Evolutionary conservation across 1,284 basidiomycete genomes (phyloP), one percentile per base, ranked within the genome.

Genomic region (Trichosporon asahii): DNA sequence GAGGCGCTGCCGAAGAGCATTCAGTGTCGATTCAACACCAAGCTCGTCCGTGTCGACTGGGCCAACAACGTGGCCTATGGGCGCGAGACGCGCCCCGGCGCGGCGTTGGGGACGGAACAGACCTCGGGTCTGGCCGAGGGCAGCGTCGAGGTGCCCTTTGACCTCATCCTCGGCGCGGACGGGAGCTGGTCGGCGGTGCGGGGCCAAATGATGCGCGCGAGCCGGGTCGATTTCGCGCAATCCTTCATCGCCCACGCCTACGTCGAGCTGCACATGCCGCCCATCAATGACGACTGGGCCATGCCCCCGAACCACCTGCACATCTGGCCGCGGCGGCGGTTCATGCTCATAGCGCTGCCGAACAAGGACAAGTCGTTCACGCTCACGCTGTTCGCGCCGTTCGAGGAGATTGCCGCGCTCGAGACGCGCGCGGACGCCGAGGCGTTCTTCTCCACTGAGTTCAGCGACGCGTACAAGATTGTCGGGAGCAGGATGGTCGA

Each of bases 281-380:
- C 95, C 77, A 76, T 77, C 67, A 73, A 83, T 79, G 77, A 76
- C 55, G 75, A 91, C 88, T 99, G 92, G 85, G 86, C 89, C 66
- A 89, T 99, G 83, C 94, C 97, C 86, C 91, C 93, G 74, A 91
- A 93, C 84, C 93, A 98, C 84, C 89, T 99, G 74, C 97, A 99
- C 86, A 98, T 99, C 80, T 99, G 96, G 96, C 97, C 96, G 70
- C 90, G 95, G 79, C 93, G 95, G 83, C 92, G 93, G 66, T 98
- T 98, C 86, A 99, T 99, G 96, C 88, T 99, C 77, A 98, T 99
- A 79, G 97, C 94, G 21, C 89, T 99, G 66, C 94, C 96, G 74
- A 99, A 98, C 86, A 90, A 93, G 87, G 85, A 86, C 74, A 79
- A 83, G 46, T 84, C 83, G 8, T 86, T 87, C 76, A 87, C 86